Evolutionary conservation across 2,329 filamentous ascomycete genomes (phyloP), one percentile per base, ranked within the genome.

Genomic region (Fusarium sarcochroum): DNA sequence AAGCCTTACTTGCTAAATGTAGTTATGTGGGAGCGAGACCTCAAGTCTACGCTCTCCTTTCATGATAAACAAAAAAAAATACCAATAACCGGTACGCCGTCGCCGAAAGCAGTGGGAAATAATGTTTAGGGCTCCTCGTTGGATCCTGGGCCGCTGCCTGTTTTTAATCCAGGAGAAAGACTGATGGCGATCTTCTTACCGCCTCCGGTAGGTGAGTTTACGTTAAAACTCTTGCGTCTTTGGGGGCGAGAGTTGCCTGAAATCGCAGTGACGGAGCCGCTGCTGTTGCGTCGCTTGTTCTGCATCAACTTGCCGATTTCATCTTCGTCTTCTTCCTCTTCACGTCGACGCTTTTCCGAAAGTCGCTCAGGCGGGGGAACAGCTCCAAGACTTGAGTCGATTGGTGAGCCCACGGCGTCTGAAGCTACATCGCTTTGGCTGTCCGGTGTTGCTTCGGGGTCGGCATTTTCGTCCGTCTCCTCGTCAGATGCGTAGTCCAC

Each of bases 401-500:
- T 74, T 15, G 79, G 70, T 27, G 77, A 76, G n/a, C 73, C 76
- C 48, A 75, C 75, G 47, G 73, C 76, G 40, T 79, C 76, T 35
- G 77, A 79, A 54, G 78, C 73, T 25, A 76, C 76, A 13, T 80
- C 75, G 18, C 75, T 73, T 32, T 74, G 73, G 17, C 56, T 54
- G 7, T 71, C 68, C n/a, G 41, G 58, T n/a, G 63, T 57, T 25
- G 71, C 67, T 62, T 90, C 85, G 42, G 87, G 82, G 74, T 90
- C 90, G 78, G 91, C 89, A 14, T 76, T 77, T 37, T 82, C 81
- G 10, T 82, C 81, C 9, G 73, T 89, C n/a, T 96, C 93, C 61
- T 98, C 95, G 71, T 98, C 94, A 37, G 97, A 97, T 0, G 91
- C 89, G 76, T 99, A 99, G 77, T 97, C 93, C 34, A 99, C 96